Conservation (phyloP, 768 basidiomycete genomes). For the Lentinula raphanica region DNA sequence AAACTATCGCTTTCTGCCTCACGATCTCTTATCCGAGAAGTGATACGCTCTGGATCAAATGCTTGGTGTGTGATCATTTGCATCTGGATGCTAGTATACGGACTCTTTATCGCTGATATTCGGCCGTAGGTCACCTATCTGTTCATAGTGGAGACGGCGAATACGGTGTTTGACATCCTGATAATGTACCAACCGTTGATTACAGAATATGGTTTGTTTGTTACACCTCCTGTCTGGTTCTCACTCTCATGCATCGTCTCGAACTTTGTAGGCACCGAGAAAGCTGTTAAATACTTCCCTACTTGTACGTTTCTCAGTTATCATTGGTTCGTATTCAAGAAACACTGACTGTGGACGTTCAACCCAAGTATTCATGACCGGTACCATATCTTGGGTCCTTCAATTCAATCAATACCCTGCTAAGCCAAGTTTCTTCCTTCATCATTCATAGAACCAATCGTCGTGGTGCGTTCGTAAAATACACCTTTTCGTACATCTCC, state of each 20-base stretch:
- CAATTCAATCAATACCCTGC: not conserved
- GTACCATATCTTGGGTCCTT: slow-evolving; percentile 9
- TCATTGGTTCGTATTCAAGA: not conserved
- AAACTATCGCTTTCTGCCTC: not conserved
- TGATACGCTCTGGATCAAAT: slow-evolving; percentile 37
- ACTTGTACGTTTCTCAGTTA: slow-evolving; percentile 9
- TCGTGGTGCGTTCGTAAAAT: slow-evolving; percentile 26
- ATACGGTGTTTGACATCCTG: slow-evolving; percentile 38
- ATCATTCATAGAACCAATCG: slow-evolving; percentile 26
- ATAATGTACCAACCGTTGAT: slow-evolving; percentile 46
- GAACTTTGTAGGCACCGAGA: slow-evolving; percentile 23
- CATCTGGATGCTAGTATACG: not conserved
- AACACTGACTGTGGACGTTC: not conserved
- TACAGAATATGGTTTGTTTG: slow-evolving; percentile 29
- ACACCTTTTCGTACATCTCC: no score
- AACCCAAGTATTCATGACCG: slow-evolving; percentile 20
- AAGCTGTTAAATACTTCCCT: slow-evolving; percentile 29
- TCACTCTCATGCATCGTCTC: not conserved
- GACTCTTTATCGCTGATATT: not conserved
- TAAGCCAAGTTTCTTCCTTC: slow-evolving; percentile 15
- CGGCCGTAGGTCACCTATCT: slow-evolving; percentile 32
- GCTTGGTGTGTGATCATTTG: slow-evolving; percentile 25
- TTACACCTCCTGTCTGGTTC: not conserved
- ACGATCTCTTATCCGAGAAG: slow-evolving; percentile 16
- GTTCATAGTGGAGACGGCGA: slow-evolving; percentile 37